These are phyloP conservation scores for Scedosporium aurantiacum DNA, from an alignment of 2,329 filamentous ascomycete species.

Conservation along the genomic window DNA sequence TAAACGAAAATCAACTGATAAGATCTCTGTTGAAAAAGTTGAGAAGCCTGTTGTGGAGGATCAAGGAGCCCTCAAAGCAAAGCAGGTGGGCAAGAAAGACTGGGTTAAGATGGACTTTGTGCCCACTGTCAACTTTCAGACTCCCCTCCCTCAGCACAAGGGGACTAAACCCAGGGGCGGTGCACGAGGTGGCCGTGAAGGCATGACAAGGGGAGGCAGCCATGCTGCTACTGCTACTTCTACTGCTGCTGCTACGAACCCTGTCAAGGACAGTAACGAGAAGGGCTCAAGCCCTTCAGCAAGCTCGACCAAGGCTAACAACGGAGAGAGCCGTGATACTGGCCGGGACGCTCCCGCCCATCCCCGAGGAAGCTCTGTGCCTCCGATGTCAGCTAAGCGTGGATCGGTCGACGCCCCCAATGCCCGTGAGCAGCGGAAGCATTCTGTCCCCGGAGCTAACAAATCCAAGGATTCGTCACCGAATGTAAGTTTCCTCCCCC, in stretches of 20 bases:
- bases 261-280: not conserved
- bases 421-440: slow-evolving; percentile 36
- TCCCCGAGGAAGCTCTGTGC: slow-evolving; percentile 23
- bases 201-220: slow-evolving; percentile 17
- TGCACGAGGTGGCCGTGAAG: slow-evolving; percentile 30
- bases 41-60: slow-evolving; percentile 56
- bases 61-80: slow-evolving; percentile 28
- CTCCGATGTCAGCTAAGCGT: slow-evolving; percentile 30
- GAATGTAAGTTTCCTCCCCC: slow-evolving; percentile 22
- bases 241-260: not conserved
- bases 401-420: slow-evolving; percentile 28
- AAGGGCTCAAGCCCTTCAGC: slow-evolving; percentile 14
- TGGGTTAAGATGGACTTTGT: slow-evolving; percentile 80
- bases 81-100: slow-evolving; percentile 59
- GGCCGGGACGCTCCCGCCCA: slow-evolving; percentile 25
- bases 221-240: slow-evolving; percentile 13
- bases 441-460: slow-evolving; percentile 23
- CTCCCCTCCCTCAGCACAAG: slow-evolving; percentile 53
- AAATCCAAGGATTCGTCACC: slow-evolving; percentile 29
- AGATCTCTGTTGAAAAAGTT: slow-evolving; percentile 41
- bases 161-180: slow-evolving; percentile 40
- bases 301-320: slow-evolving; percentile 17
- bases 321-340: slow-evolving; percentile 21
- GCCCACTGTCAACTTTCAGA: slow-evolving; percentile 77
- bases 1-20: slow-evolving; percentile 60